Conservation (phyloP, 164 flowering plant species). For the Tinospora cordifolia region DNA sequence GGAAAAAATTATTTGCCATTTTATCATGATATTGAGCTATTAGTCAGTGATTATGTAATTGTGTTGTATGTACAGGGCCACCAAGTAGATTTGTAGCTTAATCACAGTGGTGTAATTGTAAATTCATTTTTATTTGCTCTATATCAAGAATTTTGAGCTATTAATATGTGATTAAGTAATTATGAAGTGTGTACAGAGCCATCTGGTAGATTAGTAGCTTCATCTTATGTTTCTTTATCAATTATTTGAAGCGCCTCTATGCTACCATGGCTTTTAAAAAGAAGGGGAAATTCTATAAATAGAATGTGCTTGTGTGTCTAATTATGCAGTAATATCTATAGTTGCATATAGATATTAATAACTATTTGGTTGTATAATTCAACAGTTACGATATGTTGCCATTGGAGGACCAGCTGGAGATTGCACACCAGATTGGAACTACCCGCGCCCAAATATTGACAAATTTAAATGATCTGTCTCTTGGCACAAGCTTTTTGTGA, state of each 20-base stretch:
- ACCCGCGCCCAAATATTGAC: constrained; percentile 76
- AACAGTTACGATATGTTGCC: constrained; percentile 86
- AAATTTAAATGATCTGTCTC: constrained; percentile 66
- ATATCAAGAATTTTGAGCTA: not conserved
- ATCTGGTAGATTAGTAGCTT: not conserved
- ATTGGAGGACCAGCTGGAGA: constrained; percentile 79
- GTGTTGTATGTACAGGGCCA: too few species aligned
- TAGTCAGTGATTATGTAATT: too few species aligned
- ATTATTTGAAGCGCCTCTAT: not conserved
- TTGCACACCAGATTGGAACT: constrained; percentile 82
- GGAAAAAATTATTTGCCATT: too few species aligned
- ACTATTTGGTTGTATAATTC: constrained; percentile 3
- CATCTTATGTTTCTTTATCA: not conserved
- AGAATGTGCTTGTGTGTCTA: not conserved
- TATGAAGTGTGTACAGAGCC: not conserved
- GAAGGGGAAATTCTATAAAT: not conserved
- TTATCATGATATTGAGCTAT: too few species aligned
- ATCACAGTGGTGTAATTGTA: not conserved
- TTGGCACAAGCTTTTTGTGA: constrained; percentile 82
- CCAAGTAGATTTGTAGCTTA: too few species aligned
- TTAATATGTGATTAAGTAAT: not conserved
- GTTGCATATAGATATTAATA: not conserved
- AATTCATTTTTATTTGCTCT: not conserved
- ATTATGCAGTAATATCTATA: not conserved
- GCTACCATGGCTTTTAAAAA: not conserved